phyloP scores from a whole-genome alignment of 768 basidiomycete species.

The Suillus subluteus region DNA sequence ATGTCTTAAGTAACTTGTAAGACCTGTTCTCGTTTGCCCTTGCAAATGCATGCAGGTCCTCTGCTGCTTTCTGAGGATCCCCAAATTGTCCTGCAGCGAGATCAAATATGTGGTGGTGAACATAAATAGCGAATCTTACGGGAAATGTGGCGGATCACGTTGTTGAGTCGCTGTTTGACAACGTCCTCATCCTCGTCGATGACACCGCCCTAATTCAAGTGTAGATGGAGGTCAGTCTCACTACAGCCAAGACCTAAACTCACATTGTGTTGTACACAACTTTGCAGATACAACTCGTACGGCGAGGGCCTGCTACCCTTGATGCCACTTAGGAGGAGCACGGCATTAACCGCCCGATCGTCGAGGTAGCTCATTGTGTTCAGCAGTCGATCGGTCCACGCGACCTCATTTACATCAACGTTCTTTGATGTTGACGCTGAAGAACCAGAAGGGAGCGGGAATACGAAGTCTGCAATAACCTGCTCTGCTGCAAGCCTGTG shows the following conservation, averaged over 20 bases:
- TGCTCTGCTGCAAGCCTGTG: constrained; percentile 65
- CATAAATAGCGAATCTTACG: constrained; percentile 43
- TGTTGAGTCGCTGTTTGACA: constrained; percentile 57
- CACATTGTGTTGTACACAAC: constrained; percentile 85
- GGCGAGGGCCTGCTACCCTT: constrained; percentile 70
- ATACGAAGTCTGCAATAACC: constrained; percentile 70
- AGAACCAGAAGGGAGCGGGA: constrained; percentile 70
- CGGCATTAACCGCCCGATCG: constrained; percentile 54
- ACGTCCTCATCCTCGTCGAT: constrained; percentile 82
- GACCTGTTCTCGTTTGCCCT: constrained; percentile 83
- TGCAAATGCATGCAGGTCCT: constrained; percentile 84
- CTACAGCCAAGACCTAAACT: constrained; percentile 30
- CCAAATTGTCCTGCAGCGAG: constrained; percentile 50
- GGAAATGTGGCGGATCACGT: constrained; percentile 59
- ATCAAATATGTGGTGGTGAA: neutral
- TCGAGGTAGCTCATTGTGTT: constrained; percentile 71
- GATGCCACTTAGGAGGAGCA: constrained; percentile 67
- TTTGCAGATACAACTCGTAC: constrained; percentile 70
- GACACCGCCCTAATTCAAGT: constrained; percentile 71
- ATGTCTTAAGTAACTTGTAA: constrained; percentile 82
- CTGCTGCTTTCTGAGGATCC: constrained; percentile 73
- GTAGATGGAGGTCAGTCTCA: constrained; percentile 7
- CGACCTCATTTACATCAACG: constrained; percentile 70
- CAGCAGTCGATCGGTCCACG: constrained; percentile 86
- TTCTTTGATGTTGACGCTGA: constrained; percentile 48